These are phyloP conservation scores for Pleurotus platypus DNA, from an alignment of 768 basidiomycete genomes.

Conservation along the genomic window DNA sequence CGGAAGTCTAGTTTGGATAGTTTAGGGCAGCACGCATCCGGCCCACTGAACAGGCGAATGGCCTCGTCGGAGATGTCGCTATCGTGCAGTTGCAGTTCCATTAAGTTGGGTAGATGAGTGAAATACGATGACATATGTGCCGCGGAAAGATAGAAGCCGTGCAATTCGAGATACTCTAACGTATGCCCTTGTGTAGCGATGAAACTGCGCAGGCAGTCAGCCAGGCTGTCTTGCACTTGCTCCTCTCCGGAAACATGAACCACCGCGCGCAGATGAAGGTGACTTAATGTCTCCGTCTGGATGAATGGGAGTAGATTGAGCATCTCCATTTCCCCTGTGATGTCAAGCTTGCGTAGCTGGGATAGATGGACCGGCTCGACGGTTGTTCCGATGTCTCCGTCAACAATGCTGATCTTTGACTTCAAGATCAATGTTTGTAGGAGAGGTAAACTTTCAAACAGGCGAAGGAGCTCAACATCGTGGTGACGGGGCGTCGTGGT, in stretches of 20 bases:
- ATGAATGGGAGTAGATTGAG: not conserved
- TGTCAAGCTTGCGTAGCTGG: not conserved
- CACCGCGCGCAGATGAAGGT: not conserved
- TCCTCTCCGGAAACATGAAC: not conserved
- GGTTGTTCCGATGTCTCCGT: not conserved
- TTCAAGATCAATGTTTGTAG: not conserved
- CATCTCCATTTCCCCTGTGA: not conserved
- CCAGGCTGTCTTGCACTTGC: not conserved
- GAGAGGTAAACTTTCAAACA: not conserved
- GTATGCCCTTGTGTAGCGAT: constrained; percentile 22
- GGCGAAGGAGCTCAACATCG: not conserved
- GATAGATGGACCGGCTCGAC: not conserved
- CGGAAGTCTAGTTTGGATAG: constrained; percentile 50
- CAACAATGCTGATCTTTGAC: not conserved
- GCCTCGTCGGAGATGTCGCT: constrained; percentile 51
- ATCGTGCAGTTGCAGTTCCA: constrained; percentile 52
- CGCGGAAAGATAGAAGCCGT: constrained; percentile 21
- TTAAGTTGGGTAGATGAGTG: constrained; percentile 32
- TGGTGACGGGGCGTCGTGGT: constrained; percentile 18
- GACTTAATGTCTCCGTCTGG: not conserved
- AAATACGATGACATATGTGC: constrained; percentile 19
- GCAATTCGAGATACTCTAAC: constrained; percentile 23
- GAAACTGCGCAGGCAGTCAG: constrained; percentile 9
- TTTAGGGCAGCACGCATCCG: constrained; percentile 39
- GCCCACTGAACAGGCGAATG: constrained; percentile 33